These are phyloP conservation scores for Gynostemma pentaphyllum DNA, from an alignment of 306 rosid genomes.

Conservation along the genomic window DNA sequence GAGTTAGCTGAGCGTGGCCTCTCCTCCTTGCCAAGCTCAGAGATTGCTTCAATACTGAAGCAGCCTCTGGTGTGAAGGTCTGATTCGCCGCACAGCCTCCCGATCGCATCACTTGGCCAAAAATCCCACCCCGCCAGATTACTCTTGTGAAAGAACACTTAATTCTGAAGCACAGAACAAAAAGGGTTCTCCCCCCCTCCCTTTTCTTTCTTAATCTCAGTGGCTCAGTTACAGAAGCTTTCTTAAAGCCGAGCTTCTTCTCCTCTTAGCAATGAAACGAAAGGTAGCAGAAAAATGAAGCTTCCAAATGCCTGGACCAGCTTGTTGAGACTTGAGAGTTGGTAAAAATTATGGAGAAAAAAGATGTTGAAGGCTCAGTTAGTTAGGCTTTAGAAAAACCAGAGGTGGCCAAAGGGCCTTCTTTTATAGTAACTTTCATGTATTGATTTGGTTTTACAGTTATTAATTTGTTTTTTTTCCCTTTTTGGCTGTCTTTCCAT, in stretches of 20 bases:
- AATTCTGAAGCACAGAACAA: conserved; percentile 1
- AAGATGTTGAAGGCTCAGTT: background rate
- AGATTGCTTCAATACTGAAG: conserved; percentile 77
- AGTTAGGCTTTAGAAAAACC: conserved; percentile 7
- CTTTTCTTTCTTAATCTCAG: conserved; percentile 4
- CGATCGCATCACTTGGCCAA: conserved; percentile 75
- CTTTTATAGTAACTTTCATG: conserved; percentile 4
- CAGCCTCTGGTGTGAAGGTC: conserved; percentile 99
- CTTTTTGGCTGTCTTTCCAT: conserved; percentile 4
- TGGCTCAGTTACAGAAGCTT: conserved; percentile 1
- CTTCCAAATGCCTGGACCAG: background rate
- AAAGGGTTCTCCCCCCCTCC: conserved; percentile 1
- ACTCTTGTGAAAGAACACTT: conserved; percentile 15
- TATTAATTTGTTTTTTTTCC: conserved; percentile 6
- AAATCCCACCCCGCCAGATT: conserved; percentile 49
- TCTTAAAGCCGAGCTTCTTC: conserved; percentile 1
- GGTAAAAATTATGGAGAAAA: conserved; percentile 3
- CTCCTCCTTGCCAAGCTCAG: conserved; percentile 68
- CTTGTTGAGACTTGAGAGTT: background rate
- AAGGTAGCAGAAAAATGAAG: conserved; percentile 7
- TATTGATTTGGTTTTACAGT: background rate
- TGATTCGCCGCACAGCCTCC: conserved; percentile 75
- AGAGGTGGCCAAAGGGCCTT: background rate
- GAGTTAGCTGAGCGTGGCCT: conserved; percentile 96
- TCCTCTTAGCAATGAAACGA: background rate